phyloP scores from a whole-genome alignment of 352 stramenopile genomes.

The Poterioochromonas sp. region DNA sequence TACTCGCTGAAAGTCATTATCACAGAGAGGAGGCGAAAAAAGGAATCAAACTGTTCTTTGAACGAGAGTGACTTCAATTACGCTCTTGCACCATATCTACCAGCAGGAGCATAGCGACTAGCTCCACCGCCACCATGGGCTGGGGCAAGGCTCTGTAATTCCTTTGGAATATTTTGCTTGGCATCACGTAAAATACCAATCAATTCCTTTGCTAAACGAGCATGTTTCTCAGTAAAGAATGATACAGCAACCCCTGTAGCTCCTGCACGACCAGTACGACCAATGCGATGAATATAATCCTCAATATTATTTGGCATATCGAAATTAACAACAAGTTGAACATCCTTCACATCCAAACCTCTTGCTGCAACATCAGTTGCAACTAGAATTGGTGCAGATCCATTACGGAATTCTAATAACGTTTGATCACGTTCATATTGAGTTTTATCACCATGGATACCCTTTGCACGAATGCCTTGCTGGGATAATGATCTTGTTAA shows the following conservation, averaged over 20 bases:
- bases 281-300: conserved; percentile 64
- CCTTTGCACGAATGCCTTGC: neutral
- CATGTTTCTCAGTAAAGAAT: conserved; percentile 86
- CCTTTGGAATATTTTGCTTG: conserved; percentile 69
- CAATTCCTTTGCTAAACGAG: conserved; percentile 60
- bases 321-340: conserved; percentile 98
- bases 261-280: conserved; percentile 91
- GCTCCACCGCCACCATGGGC: conserved; percentile 49
- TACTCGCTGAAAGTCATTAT: too few species aligned
- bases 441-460: conserved; percentile 94
- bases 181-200: conserved; percentile 76
- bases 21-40: too few species aligned
- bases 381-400: conserved; percentile 83
- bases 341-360: conserved; percentile 98
- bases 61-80: too few species aligned
- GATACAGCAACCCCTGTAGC: conserved; percentile 83
- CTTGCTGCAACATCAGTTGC: conserved; percentile 98
- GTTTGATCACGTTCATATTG: conserved; percentile 89
- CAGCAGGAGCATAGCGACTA: too few species aligned
- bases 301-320: conserved; percentile 63
- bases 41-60: too few species aligned
- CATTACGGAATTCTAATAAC: conserved; percentile 88
- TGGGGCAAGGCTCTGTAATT: conserved; percentile 58
- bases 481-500: neutral
- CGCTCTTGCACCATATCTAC: too few species aligned